A percentile compares a stretch with the other conserved stretches of the same genome.
Evolutionary conservation across 345 rosid genomes (phyloP).

Genomic region (Gossypioides kirkii): DNA sequence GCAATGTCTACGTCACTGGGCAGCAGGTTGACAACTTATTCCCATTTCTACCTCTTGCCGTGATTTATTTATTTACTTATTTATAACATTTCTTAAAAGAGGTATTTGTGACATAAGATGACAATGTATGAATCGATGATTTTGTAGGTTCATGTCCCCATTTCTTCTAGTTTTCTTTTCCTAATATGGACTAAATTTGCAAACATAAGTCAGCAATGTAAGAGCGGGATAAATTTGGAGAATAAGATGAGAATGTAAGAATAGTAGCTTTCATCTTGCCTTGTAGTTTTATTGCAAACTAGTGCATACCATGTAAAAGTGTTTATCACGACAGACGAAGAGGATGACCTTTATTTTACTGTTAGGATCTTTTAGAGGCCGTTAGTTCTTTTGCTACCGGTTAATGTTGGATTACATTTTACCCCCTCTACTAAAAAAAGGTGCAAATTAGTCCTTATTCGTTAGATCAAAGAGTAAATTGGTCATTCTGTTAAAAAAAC

Average conservation of each 20-base stretch:
- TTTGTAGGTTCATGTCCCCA: background rate
- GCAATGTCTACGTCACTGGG: conserved; percentile 59
- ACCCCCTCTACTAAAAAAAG: too few relatives aligned
- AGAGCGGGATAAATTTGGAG: background rate
- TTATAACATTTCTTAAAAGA: background rate
- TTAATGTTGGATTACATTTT: background rate
- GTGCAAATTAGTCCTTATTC: too few relatives aligned
- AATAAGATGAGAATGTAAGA: background rate
- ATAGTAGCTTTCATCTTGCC: background rate
- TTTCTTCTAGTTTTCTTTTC: background rate
- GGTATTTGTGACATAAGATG: background rate
- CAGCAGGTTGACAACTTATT: conserved; percentile 54
- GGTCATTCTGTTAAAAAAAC: too few relatives aligned
- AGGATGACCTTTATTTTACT: background rate
- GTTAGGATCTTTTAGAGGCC: background rate
- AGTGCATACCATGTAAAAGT: background rate
- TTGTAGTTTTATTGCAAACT: background rate
- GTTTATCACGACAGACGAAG: background rate
- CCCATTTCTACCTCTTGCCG: background rate
- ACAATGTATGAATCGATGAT: background rate
- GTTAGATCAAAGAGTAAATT: too few relatives aligned
- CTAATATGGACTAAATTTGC: background rate
- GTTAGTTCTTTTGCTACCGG: background rate
- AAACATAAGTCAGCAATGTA: background rate
- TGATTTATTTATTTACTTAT: background rate